These are phyloP conservation scores for Raffaelea ambrosiae DNA, from an alignment of 2,329 filamentous ascomycete species.

Conservation along the genomic window DNA sequence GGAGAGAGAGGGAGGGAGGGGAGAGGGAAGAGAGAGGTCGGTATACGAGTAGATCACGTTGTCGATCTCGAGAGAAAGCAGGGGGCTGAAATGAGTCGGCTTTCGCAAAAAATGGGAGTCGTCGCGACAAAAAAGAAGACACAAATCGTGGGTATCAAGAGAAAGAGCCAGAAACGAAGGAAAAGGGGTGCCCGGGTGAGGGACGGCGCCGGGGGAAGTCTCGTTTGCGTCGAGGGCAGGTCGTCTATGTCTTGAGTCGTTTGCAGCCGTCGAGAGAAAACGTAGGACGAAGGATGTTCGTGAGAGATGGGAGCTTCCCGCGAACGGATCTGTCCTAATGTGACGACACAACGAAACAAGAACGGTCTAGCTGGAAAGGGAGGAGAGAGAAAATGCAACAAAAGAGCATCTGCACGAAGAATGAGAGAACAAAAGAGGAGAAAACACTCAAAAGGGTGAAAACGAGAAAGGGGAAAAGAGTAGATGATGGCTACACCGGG, in stretches of 20 bases:
- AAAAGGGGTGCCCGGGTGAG: too few relatives aligned
- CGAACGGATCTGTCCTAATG: too few relatives aligned
- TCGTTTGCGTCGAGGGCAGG: too few relatives aligned
- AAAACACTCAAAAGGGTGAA: neutral
- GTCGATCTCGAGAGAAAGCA: neutral
- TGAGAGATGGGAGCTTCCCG: too few relatives aligned
- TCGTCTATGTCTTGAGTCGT: neutral
- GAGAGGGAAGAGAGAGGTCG: neutral
- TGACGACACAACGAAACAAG: neutral
- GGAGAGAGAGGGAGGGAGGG: neutral
- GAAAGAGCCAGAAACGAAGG: neutral
- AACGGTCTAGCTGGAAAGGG: neutral
- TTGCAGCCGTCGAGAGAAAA: too few relatives aligned
- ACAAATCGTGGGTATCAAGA: constrained; percentile 8
- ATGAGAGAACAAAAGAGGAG: neutral
- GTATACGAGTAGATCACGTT: too few relatives aligned
- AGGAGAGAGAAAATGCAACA: neutral
- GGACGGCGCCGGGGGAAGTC: too few relatives aligned
- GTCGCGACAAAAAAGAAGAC: neutral
- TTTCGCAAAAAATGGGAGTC: neutral
- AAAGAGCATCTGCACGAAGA: neutral
- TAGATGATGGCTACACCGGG: too few relatives aligned
- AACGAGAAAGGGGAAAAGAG: constrained; percentile 1
- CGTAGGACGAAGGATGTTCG: too few relatives aligned
- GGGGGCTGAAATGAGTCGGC: neutral